Conservation (phyloP, 2,329 filamentous ascomycete species). For the Setomelanomma holmii region DNA sequence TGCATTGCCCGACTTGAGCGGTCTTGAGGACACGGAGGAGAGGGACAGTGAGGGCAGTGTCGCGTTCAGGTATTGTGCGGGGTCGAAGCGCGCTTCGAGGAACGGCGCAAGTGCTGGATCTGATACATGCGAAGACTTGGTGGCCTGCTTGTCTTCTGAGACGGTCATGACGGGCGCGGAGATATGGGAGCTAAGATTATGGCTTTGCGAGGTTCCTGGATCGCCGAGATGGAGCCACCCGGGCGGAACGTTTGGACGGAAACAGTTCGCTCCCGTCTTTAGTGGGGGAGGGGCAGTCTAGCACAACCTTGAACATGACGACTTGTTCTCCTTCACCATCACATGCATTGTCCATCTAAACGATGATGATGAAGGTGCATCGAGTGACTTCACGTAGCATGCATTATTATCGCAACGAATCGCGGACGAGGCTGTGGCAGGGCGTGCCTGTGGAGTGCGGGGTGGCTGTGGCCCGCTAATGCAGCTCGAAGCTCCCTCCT, state of each 20-base stretch:
- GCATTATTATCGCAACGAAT: neutral
- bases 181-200: conserved; percentile 10
- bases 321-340: neutral
- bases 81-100: conserved; percentile 77
- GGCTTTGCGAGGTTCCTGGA: conserved; percentile 19
- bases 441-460: conserved; percentile 2
- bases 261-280: conserved; percentile 16
- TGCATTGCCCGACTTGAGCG: conserved; percentile 47
- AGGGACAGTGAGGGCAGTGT: conserved; percentile 72
- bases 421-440: neutral
- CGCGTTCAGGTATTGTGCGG: conserved; percentile 84
- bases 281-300: conserved; percentile 22
- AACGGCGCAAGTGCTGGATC: conserved; percentile 80
- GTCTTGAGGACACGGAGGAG: conserved; percentile 52
- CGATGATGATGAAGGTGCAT: neutral
- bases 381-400: neutral
- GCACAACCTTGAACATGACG: neutral
- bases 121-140: conserved; percentile 63
- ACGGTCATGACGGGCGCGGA: conserved; percentile 34
- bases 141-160: conserved; percentile 21
- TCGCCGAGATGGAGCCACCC: conserved; percentile 17
- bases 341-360: too few relatives aligned
- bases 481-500: conserved; percentile 8
- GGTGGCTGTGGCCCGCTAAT: conserved; percentile 10
- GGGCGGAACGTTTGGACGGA: conserved; percentile 18